phyloP scores from a whole-genome alignment of 2,329 filamentous ascomycete genomes.

The Blumeriella jaapii region DNA sequence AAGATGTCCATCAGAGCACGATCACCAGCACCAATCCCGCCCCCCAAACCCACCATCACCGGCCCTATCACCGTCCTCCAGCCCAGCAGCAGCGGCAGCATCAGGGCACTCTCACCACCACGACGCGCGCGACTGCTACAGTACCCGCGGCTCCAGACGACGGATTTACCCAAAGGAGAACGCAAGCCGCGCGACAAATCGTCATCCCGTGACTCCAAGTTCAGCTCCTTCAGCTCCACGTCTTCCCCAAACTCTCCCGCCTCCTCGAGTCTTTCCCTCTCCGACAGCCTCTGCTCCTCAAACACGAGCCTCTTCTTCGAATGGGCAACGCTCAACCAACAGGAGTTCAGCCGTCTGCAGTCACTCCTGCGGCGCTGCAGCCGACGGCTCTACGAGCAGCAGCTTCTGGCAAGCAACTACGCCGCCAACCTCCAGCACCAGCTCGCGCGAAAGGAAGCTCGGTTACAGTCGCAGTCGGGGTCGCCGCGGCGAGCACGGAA shows the following conservation, averaged over 20 bases:
- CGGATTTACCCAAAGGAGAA: conserved; percentile 6
- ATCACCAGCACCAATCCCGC: too few relatives aligned
- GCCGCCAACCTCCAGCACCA: conserved; percentile 5
- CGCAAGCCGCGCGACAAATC: not conserved
- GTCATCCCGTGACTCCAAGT: conserved; percentile 8
- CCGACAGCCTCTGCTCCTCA: not conserved
- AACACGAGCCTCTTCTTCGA: not conserved
- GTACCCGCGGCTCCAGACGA: too few relatives aligned
- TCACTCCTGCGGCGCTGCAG: not conserved
- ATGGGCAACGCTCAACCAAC: not conserved
- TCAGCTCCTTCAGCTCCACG: conserved; percentile 5
- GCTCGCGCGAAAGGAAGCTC: conserved; percentile 3
- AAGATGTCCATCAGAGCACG: too few relatives aligned
- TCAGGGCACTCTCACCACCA: too few relatives aligned
- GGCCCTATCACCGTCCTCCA: too few relatives aligned
- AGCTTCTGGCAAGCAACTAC: conserved; percentile 4
- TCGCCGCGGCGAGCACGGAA: not conserved
- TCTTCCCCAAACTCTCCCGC: not conserved
- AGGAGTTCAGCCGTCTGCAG: conserved; percentile 1
- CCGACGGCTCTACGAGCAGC: conserved; percentile 1
- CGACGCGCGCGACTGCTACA: too few relatives aligned
- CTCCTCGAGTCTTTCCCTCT: not conserved
- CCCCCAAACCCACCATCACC: too few relatives aligned
- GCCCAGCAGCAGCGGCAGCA: too few relatives aligned
- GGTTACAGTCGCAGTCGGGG: not conserved